These are phyloP conservation scores for Bryoerythrophyllum caledonicum DNA, from an alignment of 225 moss, liverwort and hornwort genomes.

Conservation along the genomic window DNA sequence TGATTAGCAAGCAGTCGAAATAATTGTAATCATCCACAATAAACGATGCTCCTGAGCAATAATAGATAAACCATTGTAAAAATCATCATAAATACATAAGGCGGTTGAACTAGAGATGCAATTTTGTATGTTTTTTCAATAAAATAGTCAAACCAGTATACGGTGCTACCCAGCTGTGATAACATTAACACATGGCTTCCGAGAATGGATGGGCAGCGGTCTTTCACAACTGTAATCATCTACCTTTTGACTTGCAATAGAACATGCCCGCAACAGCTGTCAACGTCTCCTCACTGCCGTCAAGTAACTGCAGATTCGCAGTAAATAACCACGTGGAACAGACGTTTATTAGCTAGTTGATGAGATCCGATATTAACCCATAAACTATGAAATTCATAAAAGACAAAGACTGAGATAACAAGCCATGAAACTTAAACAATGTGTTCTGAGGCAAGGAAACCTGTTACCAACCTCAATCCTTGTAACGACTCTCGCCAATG, in stretches of 20 bases:
- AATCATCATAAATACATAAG: neutral
- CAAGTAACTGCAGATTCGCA: conserved; percentile 60
- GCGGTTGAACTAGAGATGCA: conserved; percentile 2
- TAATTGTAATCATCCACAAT: neutral
- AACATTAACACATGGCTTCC: neutral
- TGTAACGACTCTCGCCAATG: conserved; percentile 79
- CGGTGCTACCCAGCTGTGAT: conserved; percentile 6
- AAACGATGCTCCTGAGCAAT: neutral
- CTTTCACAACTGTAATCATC: neutral
- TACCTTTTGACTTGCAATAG: conserved; percentile 91
- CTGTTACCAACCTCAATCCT: conserved; percentile 67
- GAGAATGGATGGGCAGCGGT: conserved; percentile 7
- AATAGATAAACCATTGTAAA: neutral
- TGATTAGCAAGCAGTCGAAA: neutral
- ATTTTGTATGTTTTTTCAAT: neutral
- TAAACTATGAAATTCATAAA: neutral
- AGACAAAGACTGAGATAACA: neutral
- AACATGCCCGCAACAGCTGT: conserved; percentile 93
- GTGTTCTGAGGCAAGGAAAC: neutral
- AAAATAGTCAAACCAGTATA: neutral
- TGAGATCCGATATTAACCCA: neutral
- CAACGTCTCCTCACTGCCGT: conserved; percentile 79
- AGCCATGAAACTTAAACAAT: neutral
- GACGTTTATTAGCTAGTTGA: neutral
- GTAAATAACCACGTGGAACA: conserved; percentile 24